These are phyloP conservation scores for Solanum habrochaites DNA, from an alignment of 257 asterid species.

Conservation along the genomic window DNA sequence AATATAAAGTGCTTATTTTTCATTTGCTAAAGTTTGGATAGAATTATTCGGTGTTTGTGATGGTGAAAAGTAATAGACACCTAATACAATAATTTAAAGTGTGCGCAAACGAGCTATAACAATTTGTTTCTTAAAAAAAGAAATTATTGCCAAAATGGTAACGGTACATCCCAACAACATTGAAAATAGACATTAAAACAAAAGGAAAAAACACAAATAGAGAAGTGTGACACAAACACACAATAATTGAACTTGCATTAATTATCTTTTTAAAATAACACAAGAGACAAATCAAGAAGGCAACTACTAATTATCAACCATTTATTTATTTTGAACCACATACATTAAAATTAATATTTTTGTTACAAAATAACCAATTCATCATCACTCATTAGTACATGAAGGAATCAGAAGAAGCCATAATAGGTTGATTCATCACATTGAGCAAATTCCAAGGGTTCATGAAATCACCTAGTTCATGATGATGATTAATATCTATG, in stretches of 20 bases:
- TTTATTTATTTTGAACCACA: background rate
- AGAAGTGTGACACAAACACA: background rate
- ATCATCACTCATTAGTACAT: conserved; percentile 17
- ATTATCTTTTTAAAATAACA: background rate
- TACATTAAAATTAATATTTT: background rate
- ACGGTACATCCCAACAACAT: background rate
- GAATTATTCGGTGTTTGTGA: background rate
- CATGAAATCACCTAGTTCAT: conserved; percentile 27
- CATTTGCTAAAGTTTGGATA: background rate
- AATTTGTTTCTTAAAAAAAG: background rate
- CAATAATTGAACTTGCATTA: background rate
- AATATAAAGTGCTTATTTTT: background rate
- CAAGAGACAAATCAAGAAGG: background rate
- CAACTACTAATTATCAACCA: background rate
- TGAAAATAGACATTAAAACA: background rate
- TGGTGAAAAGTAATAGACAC: background rate
- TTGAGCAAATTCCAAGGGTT: conserved; percentile 36
- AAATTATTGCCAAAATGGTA: background rate
- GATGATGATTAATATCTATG: conserved; percentile 3
- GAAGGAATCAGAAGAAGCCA: conserved; percentile 27
- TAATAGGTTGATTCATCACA: conserved; percentile 30
- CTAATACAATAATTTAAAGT: background rate
- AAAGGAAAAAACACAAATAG: background rate
- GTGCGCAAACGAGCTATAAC: background rate
- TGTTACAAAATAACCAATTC: background rate